Conservation (phyloP, 352 stramenopile genomes). For the Globisporangium apiculatum region DNA sequence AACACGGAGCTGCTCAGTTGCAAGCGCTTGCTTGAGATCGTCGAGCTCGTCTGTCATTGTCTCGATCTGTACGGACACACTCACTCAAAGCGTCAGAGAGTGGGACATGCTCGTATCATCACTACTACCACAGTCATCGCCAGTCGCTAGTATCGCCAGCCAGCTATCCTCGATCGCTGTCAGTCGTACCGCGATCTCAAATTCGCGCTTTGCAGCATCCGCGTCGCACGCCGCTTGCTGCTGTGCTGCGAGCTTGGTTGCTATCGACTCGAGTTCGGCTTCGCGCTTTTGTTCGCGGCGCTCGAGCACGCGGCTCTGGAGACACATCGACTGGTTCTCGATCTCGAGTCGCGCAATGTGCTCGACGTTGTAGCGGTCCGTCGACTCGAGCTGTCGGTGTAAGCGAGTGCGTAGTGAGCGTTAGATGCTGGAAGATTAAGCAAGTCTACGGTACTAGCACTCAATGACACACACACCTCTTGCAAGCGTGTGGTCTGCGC, state of each 20-base stretch:
- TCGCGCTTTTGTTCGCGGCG: slow-evolving; percentile 16
- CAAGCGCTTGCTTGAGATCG: slow-evolving; percentile 27
- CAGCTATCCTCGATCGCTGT: neutral
- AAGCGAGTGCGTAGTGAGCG: neutral
- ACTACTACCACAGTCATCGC: too few relatives aligned
- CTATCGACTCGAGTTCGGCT: slow-evolving; percentile 16
- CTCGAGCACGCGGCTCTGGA: slow-evolving; percentile 21
- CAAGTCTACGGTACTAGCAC: neutral
- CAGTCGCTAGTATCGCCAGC: neutral
- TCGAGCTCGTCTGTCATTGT: slow-evolving; percentile 23
- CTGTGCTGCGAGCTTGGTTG: slow-evolving; percentile 12
- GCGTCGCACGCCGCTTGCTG: slow-evolving; percentile 6
- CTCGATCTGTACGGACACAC: slow-evolving; percentile 14
- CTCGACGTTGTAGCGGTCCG: slow-evolving; percentile 28
- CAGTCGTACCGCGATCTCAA: slow-evolving; percentile 18
- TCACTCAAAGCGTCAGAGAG: neutral
- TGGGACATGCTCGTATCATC: too few relatives aligned
- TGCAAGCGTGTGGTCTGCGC: slow-evolving; percentile 19
- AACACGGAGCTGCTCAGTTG: slow-evolving; percentile 25
- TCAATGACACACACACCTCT: slow-evolving; percentile 10
- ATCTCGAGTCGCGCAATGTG: slow-evolving; percentile 31
- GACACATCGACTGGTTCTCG: slow-evolving; percentile 30
- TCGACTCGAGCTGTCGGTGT: slow-evolving; percentile 17
- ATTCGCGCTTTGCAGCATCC: slow-evolving; percentile 8
- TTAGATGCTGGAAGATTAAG: too few relatives aligned